Evolutionary conservation across 2,329 filamentous ascomycete genomes (phyloP), one percentile per base, ranked within the genome.

Genomic region (Venturiaceae sp.): DNA sequence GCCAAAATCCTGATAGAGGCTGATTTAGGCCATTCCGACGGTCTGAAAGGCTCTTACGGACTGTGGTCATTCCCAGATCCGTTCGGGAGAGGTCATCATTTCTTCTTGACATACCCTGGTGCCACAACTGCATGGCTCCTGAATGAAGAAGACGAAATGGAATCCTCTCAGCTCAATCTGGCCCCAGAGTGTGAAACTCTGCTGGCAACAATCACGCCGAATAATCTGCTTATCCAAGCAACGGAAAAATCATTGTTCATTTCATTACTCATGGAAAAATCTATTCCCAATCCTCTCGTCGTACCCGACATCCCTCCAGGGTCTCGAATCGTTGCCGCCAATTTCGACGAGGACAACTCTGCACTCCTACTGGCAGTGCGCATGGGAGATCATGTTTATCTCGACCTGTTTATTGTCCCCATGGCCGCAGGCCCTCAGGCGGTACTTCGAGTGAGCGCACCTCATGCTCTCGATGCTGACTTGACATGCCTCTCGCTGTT

Each of bases 21-120:
- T 16, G 63, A 63, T 16, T 54, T 70, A 13, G 63, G 69, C 0
- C 64, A 58, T 23, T 62, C 63, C 5, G 66, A 62, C 2, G 67
- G 64, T 5, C 64, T 72, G 57, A 64, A 63, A 36, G 70, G 69
- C 6, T 68, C 66, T 53, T 70, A 67, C 6, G 67, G 69, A 5
- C 8, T 50, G 58, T 44, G 44, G 56, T 19, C 59, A 44, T 28
- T 34, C 16, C 28, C 23, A 21, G 58, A 60, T 13, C 21, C 32
- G 16, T 37, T 26, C 23, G 46, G 41, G 16, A 30, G 33, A 47
- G 11, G 34, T n/a, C 23, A 32, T 33, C 55, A 44, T 44, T 37
- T 50, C 39, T 41, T 58, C 57, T 53, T 34, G 28, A 13, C 57
- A n/a, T 58, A 53, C 30, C 57, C 57, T 16, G 57, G 34, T n/a